phyloP scores from a whole-genome alignment of 1,284 basidiomycete genomes.

The Pseudozyma sp. region DNA sequence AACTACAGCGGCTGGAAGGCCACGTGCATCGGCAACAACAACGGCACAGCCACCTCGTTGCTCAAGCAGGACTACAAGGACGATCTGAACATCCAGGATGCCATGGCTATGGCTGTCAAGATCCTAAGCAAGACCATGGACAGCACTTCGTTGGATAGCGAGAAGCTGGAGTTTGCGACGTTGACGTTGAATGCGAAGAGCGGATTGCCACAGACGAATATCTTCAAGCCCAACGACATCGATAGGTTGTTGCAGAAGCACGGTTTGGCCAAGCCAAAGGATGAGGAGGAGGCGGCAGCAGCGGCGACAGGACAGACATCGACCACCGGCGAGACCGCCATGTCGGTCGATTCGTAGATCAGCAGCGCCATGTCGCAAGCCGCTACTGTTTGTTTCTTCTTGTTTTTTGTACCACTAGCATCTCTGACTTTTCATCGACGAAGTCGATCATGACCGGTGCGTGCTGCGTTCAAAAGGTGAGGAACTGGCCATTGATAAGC shows the following conservation, averaged over 20 bases:
- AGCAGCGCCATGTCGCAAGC: background rate
- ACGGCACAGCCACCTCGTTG: conserved; percentile 90
- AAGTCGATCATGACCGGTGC: no score
- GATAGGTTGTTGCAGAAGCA: conserved; percentile 84
- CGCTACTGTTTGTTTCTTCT: background rate
- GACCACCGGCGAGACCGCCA: conserved; percentile 37
- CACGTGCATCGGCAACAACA: conserved; percentile 96
- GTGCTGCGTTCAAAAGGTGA: no score
- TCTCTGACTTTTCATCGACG: background rate
- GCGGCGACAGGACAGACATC: conserved; percentile 8
- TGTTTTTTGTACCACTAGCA: conserved; percentile 30
- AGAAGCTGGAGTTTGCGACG: conserved; percentile 86
- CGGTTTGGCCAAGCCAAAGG: conserved; percentile 84
- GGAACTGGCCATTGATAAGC: no score
- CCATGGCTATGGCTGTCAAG: conserved; percentile 88
- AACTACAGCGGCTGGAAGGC: conserved; percentile 99
- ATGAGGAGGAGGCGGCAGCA: conserved; percentile 71
- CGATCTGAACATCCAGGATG: conserved; percentile 76
- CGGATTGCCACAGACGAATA: conserved; percentile 87
- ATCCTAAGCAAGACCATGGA: conserved; percentile 99
- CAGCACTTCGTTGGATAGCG: conserved; percentile 84
- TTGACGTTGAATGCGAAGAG: conserved; percentile 83
- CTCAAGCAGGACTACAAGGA: conserved; percentile 99
- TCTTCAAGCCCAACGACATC: conserved; percentile 90
- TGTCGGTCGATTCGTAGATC: conserved; percentile 59